These are phyloP conservation scores for Rhizophora apiculata DNA, from an alignment of 345 rosid genomes.

Conservation along the genomic window DNA sequence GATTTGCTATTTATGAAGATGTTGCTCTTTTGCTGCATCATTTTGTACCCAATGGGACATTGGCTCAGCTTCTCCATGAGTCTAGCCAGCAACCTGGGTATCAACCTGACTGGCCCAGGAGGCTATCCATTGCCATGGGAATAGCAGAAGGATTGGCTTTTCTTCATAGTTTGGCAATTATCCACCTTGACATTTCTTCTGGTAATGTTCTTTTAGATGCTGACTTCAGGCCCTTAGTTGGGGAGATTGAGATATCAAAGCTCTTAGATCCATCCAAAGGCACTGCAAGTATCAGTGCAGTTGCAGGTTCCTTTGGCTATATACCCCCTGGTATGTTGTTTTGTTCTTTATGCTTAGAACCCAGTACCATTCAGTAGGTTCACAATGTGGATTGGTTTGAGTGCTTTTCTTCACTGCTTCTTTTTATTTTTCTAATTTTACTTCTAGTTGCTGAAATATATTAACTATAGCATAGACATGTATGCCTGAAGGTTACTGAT, in stretches of 20 bases:
- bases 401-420: neutral
- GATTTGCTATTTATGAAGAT: constrained; percentile 86
- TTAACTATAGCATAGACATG: no score
- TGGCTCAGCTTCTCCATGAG: constrained; percentile 80
- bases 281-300: constrained; percentile 40
- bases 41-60: constrained; percentile 73
- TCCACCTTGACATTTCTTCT: constrained; percentile 36
- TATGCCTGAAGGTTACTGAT: no score
- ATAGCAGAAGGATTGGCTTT: constrained; percentile 34
- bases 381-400: neutral
- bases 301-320: constrained; percentile 40
- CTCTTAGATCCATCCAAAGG: constrained; percentile 37
- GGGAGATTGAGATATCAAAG: constrained; percentile 36
- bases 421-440: no score
- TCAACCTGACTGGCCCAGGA: constrained; percentile 46
- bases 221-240: constrained; percentile 26
- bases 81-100: constrained; percentile 58
- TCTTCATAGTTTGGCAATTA: constrained; percentile 31
- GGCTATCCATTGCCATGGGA: constrained; percentile 31
- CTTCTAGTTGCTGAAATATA: no score
- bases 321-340: constrained; percentile 30
- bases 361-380: neutral
- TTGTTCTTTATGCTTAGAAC: neutral
- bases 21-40: constrained; percentile 88
- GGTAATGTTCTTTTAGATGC: constrained; percentile 33